These are phyloP conservation scores for Magnusiomyces paraingens DNA, from an alignment of 1,139 yeast genomes.

Conservation along the genomic window DNA sequence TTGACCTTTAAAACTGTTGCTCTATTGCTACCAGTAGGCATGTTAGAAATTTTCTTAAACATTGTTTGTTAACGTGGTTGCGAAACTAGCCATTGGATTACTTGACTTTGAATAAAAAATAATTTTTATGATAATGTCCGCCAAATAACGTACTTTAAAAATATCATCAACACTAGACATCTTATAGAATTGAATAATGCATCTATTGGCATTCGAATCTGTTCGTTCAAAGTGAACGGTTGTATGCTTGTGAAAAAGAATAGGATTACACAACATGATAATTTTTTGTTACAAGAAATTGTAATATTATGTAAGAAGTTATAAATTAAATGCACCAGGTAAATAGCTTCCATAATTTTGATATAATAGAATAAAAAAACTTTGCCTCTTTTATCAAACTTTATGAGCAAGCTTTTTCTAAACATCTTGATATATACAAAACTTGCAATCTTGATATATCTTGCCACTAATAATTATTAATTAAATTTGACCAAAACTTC, in stretches of 20 bases:
- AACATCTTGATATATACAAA: not conserved
- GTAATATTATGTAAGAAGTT: not conserved
- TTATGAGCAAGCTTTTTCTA: too few species aligned
- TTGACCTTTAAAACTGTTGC: not conserved
- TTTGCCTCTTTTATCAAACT: not conserved
- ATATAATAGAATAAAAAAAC: not conserved
- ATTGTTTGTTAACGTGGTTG: too few species aligned
- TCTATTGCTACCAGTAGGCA: conserved; percentile 1
- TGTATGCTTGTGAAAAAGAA: not conserved
- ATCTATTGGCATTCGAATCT: not conserved
- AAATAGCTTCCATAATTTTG: not conserved
- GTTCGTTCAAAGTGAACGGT: not conserved
- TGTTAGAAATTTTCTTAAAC: too few species aligned
- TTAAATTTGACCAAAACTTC: too few species aligned
- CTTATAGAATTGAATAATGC: not conserved
- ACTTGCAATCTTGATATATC: too few species aligned
- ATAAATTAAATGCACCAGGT: not conserved
- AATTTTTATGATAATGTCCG: not conserved
- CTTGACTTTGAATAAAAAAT: not conserved
- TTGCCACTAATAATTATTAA: too few species aligned
- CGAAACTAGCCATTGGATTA: not conserved
- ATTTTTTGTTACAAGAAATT: not conserved
- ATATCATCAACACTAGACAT: conserved; percentile 16
- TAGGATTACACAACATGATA: not conserved
- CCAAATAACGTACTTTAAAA: conserved; percentile 15